Evolutionary conservation across 1,284 basidiomycete species (phyloP).

Genomic region (Fomitiporia mediterranea): DNA sequence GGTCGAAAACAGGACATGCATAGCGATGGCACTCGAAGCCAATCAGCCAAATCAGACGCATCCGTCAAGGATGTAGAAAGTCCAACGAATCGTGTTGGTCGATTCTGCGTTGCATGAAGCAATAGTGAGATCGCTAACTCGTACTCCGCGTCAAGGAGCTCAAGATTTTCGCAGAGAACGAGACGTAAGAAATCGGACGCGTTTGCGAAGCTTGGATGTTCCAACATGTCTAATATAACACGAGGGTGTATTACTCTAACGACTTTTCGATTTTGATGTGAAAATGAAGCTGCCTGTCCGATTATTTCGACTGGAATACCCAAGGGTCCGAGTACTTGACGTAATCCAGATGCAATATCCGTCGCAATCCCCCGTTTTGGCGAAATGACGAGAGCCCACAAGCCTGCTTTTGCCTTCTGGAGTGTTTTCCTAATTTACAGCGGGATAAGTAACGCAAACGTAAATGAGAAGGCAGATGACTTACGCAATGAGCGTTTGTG

Average conservation of each 20-base stretch:
- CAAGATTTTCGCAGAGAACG: constrained; percentile 82
- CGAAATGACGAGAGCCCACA: constrained; percentile 54
- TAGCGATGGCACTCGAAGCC: constrained; percentile 71
- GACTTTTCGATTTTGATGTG: constrained; percentile 33
- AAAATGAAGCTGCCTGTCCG: constrained; percentile 25
- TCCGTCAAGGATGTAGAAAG: constrained; percentile 79
- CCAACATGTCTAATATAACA: constrained; percentile 44
- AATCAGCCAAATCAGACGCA: constrained; percentile 73
- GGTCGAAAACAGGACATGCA: constrained; percentile 80
- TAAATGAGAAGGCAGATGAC: constrained; percentile 26
- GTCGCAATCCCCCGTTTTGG: constrained; percentile 46
- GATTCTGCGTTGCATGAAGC: constrained; percentile 54
- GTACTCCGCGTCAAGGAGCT: constrained; percentile 79
- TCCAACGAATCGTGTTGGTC: constrained; percentile 73
- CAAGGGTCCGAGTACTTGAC: constrained; percentile 34
- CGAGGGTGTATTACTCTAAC: constrained; percentile 53
- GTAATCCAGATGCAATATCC: constrained; percentile 49
- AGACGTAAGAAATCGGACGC: constrained; percentile 50
- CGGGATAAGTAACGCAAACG: neutral
- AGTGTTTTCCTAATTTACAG: constrained; percentile 44
- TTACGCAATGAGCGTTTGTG: constrained; percentile 69
- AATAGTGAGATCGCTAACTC: constrained; percentile 79
- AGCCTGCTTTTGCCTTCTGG: constrained; percentile 31
- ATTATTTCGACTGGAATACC: constrained; percentile 43
- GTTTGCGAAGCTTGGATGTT: constrained; percentile 25